Evolutionary conservation across 2,329 filamentous ascomycete species (phyloP).

Genomic region (Coleophoma cylindrospora): DNA sequence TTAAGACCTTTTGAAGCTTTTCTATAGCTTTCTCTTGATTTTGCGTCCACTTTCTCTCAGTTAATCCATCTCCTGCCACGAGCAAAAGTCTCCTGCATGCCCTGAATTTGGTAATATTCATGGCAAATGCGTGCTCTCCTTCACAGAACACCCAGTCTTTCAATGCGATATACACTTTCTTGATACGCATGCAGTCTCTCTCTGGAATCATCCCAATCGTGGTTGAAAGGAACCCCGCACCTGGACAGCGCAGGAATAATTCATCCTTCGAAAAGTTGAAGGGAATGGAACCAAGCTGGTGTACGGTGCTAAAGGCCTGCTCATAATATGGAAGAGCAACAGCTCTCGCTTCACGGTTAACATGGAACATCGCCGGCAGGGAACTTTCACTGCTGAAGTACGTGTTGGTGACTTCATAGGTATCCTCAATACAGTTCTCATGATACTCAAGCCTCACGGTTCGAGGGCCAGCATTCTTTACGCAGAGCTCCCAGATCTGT

Average conservation of each 20-base stretch:
- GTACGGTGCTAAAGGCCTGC: background rate
- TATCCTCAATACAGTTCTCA: background rate
- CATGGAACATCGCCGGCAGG: background rate
- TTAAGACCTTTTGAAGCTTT: background rate
- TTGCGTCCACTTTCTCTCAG: background rate
- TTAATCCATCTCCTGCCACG: background rate
- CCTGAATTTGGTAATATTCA: background rate
- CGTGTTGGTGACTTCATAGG: background rate
- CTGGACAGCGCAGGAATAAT: slow-evolving; percentile 7
- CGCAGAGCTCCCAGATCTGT: background rate
- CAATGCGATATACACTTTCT: background rate
- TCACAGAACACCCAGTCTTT: background rate
- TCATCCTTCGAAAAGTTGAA: slow-evolving; percentile 10
- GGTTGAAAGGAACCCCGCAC: background rate
- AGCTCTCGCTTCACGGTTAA: background rate
- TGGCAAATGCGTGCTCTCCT: background rate
- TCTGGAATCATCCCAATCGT: background rate
- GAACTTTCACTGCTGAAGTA: background rate
- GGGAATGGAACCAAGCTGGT: background rate
- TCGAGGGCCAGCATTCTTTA: background rate
- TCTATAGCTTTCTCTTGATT: background rate
- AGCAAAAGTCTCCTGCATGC: background rate
- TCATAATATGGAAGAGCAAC: background rate
- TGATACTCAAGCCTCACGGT: background rate
- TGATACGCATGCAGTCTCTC: slow-evolving; percentile 1